These are phyloP conservation scores for Polygonum aviculare DNA, from an alignment of 148 eudicot species.

Conservation along the genomic window DNA sequence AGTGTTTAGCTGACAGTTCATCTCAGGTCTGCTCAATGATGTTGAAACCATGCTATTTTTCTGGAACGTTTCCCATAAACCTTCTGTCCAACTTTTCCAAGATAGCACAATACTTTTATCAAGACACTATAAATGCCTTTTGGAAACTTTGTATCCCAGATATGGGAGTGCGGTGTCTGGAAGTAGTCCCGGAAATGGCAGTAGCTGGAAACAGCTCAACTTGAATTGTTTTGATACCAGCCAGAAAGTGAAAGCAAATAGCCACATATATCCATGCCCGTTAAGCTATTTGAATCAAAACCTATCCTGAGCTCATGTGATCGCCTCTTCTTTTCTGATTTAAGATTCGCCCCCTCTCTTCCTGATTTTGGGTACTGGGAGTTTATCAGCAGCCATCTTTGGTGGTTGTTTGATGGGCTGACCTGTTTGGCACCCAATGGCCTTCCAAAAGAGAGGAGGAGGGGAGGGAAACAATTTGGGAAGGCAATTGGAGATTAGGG, in stretches of 20 bases:
- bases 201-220: not conserved
- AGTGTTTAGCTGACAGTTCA: not conserved
- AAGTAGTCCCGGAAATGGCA: too few relatives aligned
- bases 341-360: not conserved
- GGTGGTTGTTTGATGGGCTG: not conserved
- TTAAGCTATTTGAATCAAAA: not conserved
- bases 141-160: not conserved
- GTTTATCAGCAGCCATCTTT: not conserved
- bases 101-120: not conserved
- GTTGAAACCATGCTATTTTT: not conserved
- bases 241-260: not conserved
- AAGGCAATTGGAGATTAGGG: too few relatives aligned
- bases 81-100: not conserved
- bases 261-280: not conserved
- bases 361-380: not conserved
- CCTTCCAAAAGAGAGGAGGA: not conserved
- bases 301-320: not conserved
- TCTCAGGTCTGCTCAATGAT: not conserved
- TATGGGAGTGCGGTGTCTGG: not conserved
- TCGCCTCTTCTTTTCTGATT: not conserved
- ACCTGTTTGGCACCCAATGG: not conserved
- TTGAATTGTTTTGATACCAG: not conserved
- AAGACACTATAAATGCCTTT: not conserved
- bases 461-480: not conserved
- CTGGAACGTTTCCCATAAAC: not conserved